Conservation (phyloP, 192 early-diverging fungal genomes). For the Ambispora gerdemannii region DNA sequence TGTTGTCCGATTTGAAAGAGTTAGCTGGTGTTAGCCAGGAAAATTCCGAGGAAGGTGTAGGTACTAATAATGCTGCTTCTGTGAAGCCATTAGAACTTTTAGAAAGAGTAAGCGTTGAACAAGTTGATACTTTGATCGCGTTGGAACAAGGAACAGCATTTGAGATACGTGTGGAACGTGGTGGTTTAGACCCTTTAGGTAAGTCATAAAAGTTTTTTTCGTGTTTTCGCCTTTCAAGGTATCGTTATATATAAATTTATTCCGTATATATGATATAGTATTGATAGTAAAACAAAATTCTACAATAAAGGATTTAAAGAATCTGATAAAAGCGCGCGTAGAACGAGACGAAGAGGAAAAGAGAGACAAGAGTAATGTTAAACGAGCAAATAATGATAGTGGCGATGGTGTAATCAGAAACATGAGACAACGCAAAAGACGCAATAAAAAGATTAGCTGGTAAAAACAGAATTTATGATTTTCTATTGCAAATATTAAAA, state of each 20-base stretch:
- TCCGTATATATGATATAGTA: not conserved
- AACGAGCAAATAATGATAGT: not conserved
- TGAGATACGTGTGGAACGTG: conserved; percentile 15
- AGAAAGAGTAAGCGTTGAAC: conserved; percentile 4
- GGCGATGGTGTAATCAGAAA: not conserved
- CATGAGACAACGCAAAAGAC: not conserved
- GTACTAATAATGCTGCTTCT: too few species aligned
- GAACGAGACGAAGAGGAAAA: not conserved
- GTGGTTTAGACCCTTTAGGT: conserved; percentile 11
- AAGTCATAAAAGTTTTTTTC: not conserved
- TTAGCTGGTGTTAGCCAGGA: not conserved
- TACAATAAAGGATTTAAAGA: conserved; percentile 20
- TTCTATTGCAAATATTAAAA: not conserved
- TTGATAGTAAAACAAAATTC: conserved; percentile 23
- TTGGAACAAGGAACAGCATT: conserved; percentile 27
- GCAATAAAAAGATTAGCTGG: conserved; percentile 21
- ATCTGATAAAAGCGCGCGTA: not conserved
- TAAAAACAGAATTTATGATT: not conserved
- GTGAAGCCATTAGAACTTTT: not conserved
- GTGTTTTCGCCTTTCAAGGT: not conserved
- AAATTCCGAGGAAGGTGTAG: not conserved
- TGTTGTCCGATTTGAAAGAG: conserved; percentile 17
- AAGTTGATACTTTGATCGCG: conserved; percentile 26
- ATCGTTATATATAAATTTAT: not conserved
- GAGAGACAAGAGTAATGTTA: not conserved